Conservation (phyloP, 495 filamentous ascomycete species). For the Cudoniella acicularis region DNA sequence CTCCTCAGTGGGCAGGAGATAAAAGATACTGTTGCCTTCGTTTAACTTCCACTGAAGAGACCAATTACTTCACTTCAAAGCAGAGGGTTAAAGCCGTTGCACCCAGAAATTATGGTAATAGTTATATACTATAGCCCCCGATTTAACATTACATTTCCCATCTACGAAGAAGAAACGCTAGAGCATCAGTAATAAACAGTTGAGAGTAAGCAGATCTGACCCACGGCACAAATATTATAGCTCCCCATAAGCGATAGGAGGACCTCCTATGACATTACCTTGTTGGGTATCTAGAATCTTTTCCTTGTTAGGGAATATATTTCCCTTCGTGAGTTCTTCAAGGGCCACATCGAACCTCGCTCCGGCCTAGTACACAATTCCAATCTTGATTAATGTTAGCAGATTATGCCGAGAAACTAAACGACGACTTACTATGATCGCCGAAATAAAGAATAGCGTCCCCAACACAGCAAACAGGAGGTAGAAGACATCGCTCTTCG, state of each 20-base stretch:
- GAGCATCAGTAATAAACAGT: not conserved
- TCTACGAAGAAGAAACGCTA: not conserved
- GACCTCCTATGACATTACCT: not conserved
- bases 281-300: not conserved
- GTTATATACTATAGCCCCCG: not conserved
- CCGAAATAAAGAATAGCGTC: slow-evolving; percentile 59
- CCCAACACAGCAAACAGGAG: slow-evolving; percentile 56
- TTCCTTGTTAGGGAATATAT: slow-evolving; percentile 24
- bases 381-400: slow-evolving; percentile 27
- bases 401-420: not conserved
- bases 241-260: not conserved
- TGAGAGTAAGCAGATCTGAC: not conserved
- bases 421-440: slow-evolving; percentile 56
- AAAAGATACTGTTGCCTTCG: not conserved
- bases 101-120: not conserved
- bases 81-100: not conserved
- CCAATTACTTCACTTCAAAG: not conserved
- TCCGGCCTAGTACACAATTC: slow-evolving; percentile 33
- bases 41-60: not conserved
- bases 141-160: not conserved
- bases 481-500: slow-evolving; percentile 56
- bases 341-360: slow-evolving; percentile 65
- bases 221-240: not conserved
- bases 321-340: slow-evolving; percentile 51
- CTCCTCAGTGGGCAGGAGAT: not conserved